These are phyloP conservation scores for Coleophoma eucalyptorum DNA, from an alignment of 2,329 filamentous ascomycete species.

Conservation along the genomic window DNA sequence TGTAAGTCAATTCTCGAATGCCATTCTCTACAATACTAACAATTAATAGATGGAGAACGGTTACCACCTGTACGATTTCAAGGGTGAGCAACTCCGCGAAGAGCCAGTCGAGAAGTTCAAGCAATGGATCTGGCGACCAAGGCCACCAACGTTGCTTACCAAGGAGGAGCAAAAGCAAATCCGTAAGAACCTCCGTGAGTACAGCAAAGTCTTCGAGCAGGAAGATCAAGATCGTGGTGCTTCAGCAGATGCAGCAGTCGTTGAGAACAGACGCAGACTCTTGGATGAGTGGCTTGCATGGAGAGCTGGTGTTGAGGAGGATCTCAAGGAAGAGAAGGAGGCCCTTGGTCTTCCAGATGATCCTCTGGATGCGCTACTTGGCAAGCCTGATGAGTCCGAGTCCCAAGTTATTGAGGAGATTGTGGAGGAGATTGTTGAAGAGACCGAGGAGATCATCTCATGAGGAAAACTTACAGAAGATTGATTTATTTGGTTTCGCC, in stretches of 20 bases:
- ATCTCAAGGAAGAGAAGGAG: constrained; percentile 69
- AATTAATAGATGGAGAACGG: constrained; percentile 88
- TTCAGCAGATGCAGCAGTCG: constrained; percentile 88
- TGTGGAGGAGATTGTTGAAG: constrained; percentile 72
- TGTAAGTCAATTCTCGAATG: constrained; percentile 52
- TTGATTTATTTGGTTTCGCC: background rate
- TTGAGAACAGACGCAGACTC: constrained; percentile 78
- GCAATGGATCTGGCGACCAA: constrained; percentile 92
- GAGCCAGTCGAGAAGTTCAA: constrained; percentile 96
- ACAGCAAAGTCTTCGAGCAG: constrained; percentile 91
- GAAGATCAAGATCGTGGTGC: constrained; percentile 91
- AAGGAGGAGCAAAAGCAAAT: constrained; percentile 98
- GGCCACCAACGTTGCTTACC: constrained; percentile 82
- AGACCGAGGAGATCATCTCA: constrained; percentile 72
- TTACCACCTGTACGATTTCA: constrained; percentile 97
- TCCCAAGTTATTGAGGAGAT: constrained; percentile 84
- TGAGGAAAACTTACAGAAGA: constrained; percentile 7
- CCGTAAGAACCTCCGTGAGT: constrained; percentile 97
- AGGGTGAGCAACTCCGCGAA: constrained; percentile 82
- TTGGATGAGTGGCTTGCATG: constrained; percentile 89
- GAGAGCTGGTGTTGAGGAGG: constrained; percentile 69
- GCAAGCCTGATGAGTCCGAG: constrained; percentile 60
- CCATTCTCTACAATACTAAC: constrained; percentile 17
- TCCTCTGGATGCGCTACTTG: constrained; percentile 56
- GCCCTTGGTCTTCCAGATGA: constrained; percentile 63